A percentile compares a stretch with the other conserved stretches of the same genome.
These are phyloP conservation scores for Mycena sanguinolenta DNA, from an alignment of 768 basidiomycete species.

Conservation along the genomic window DNA sequence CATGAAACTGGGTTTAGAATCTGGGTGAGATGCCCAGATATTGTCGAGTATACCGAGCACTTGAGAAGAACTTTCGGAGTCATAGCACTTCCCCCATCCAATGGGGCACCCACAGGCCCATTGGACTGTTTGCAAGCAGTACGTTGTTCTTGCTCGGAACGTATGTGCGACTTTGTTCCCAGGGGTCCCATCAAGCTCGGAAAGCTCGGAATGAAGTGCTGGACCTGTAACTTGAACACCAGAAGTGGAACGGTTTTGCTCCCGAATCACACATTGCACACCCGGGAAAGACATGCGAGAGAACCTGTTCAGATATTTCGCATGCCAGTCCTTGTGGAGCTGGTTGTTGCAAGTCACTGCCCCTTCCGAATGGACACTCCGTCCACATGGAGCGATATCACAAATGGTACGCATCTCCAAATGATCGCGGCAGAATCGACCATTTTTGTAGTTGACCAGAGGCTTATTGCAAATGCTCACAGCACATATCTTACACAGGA, in stretches of 20 bases:
- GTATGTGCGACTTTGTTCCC: neutral
- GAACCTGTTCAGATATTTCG: no score
- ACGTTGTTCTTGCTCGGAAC: neutral
- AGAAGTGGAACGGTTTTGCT: no score
- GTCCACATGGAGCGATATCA: neutral
- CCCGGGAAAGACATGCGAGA: no score
- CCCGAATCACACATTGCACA: no score
- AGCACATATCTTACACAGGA: neutral
- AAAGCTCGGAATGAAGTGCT: neutral
- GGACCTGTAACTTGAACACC: neutral
- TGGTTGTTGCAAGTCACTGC: no score
- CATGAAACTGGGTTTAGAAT: neutral
- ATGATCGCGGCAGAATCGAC: neutral
- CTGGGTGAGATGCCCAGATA: neutral
- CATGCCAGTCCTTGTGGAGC: no score
- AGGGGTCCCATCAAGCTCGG: neutral
- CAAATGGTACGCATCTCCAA: neutral
- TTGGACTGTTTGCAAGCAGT: constrained; percentile 4
- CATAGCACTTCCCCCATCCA: neutral
- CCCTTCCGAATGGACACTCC: neutral
- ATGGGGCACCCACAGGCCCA: neutral
- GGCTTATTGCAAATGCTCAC: neutral
- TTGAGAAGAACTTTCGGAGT: neutral
- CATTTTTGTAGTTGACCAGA: neutral
- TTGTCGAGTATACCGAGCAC: neutral